Evolutionary conservation across 73 alveolate genomes (phyloP), one percentile per base, ranked within the genome.

Genomic region (Stentor roeselii): DNA sequence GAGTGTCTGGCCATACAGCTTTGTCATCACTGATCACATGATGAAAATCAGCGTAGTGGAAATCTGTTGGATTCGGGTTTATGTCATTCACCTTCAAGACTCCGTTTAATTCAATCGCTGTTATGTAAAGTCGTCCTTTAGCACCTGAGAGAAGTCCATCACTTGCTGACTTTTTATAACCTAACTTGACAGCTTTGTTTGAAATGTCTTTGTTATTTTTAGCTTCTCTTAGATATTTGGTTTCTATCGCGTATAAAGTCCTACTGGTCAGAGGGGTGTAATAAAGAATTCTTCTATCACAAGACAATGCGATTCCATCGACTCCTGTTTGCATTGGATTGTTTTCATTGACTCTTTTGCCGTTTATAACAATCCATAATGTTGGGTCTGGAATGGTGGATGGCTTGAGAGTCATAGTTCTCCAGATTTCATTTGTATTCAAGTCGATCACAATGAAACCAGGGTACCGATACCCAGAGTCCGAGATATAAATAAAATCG

Each of bases 301-400:
- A 90, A 3, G 95, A 87, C 41, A 90, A 78, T 3, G 95, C 95
- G 14, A 90, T 82, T 3, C 95, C 95, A 84, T 90, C 94, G 0
- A 77, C 89, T 15, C 95, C 95, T 6, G 94, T 90, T 40, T 83
- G 27, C 94, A 90, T 90, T 59, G 91, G 91, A 0, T 31, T 39
- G 4, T 76, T 83, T 42, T 89, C 3, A 37, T 75, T 58, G 14
- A 90, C 92, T 30, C 83, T 83, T 37, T 60, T 37, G 2, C 60
- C 59, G 40, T 90, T 83, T 32, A 90, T 78, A 67, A 78, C 85
- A 35, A 90, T 83, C 88, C 92, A 86, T 84, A 87, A 90, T n/a
- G 93, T 40, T 60, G 76, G 88, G 83, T 90, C 93, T 4, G 89
- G 89, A 3, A 41, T 60, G 60, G 83, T 89, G 41, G 89, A 84